Evolutionary conservation across 1,284 basidiomycete species (phyloP).

Genomic region (Butyriboletus appendiculatus): DNA sequence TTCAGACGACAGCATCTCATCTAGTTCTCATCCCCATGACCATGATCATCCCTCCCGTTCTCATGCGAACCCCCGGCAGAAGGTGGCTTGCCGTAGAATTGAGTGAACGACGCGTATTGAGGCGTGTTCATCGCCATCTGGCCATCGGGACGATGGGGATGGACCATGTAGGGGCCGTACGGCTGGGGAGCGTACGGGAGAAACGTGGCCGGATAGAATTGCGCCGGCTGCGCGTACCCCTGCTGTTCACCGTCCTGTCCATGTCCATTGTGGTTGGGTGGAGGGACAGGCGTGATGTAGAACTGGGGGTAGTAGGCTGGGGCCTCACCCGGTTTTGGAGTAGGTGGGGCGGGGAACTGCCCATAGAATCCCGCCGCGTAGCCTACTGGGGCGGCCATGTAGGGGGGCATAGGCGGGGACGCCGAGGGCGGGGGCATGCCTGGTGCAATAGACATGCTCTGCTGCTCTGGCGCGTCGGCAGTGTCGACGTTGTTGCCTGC

Average conservation of each 20-base stretch:
- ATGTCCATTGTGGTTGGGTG: slow-evolving; percentile 40
- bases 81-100: slow-evolving; percentile 37
- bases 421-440: slow-evolving; percentile 43
- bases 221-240: slow-evolving; percentile 43
- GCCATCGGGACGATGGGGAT: slow-evolving; percentile 46
- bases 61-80: slow-evolving; percentile 35
- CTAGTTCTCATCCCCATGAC: slow-evolving; percentile 37
- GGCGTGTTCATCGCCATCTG: slow-evolving; percentile 39
- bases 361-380: slow-evolving; percentile 46
- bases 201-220: slow-evolving; percentile 54
- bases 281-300: slow-evolving; percentile 46
- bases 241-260: slow-evolving; percentile 49
- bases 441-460: slow-evolving; percentile 44
- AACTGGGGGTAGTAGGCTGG: slow-evolving; percentile 52
- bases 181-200: slow-evolving; percentile 47
- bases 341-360: slow-evolving; percentile 50
- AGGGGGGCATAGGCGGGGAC: slow-evolving; percentile 48
- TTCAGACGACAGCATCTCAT: slow-evolving; percentile 17
- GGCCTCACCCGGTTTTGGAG: slow-evolving; percentile 54
- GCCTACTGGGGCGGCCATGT: slow-evolving; percentile 43
- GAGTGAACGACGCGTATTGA: slow-evolving; percentile 39
- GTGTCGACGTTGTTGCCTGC: slow-evolving; percentile 56
- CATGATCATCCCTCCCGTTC: slow-evolving; percentile 31
- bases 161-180: slow-evolving; percentile 54
- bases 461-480: slow-evolving; percentile 47